phyloP scores from a whole-genome alignment of 208 protist genomes.

The Vickermania ingenoplastis region DNA sequence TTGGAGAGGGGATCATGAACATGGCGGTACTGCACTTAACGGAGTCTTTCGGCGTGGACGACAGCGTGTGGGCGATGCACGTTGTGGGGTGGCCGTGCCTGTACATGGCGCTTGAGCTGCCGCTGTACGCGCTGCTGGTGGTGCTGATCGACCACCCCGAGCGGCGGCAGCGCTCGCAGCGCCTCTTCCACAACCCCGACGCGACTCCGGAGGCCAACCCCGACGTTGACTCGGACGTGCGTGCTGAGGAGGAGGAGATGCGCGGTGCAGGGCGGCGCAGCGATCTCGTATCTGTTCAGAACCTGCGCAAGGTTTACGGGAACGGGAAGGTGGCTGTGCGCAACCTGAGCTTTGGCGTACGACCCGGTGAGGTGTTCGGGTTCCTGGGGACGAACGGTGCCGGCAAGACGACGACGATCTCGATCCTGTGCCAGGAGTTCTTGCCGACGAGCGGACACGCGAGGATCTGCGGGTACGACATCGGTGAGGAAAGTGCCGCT shows the following conservation, averaged over 20 bases:
- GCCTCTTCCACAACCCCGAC: constrained; percentile 10
- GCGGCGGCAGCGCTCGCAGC: too few species aligned
- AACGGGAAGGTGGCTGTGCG: constrained; percentile 22
- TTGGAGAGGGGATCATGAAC: constrained; percentile 57
- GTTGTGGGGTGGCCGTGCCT: constrained; percentile 18
- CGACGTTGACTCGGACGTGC: constrained; percentile 13
- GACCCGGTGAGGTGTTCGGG: too few species aligned
- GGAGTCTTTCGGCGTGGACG: constrained; percentile 3
- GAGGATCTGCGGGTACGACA: too few species aligned
- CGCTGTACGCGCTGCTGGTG: constrained; percentile 25
- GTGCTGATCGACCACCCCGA: constrained; percentile 39
- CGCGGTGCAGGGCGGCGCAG: constrained; percentile 8
- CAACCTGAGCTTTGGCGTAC: constrained; percentile 41
- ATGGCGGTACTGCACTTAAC: constrained; percentile 23
- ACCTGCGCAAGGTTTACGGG: constrained; percentile 46
- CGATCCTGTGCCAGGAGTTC: too few species aligned
- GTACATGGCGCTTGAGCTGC: too few species aligned
- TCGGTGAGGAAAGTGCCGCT: constrained; percentile 18
- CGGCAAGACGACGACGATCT: too few species aligned
- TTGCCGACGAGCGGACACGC: too few species aligned
- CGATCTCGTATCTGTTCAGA: constrained; percentile 39
- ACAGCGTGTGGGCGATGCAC: constrained; percentile 20
- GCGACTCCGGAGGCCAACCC: constrained; percentile 6
- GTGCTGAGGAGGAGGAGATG: constrained; percentile 11
- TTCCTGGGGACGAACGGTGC: too few species aligned